A percentile compares a stretch with the other conserved stretches of the same genome.
phyloP scores from a whole-genome alignment of 495 filamentous ascomycete species.

The Hyaloscypha hepaticicola region DNA sequence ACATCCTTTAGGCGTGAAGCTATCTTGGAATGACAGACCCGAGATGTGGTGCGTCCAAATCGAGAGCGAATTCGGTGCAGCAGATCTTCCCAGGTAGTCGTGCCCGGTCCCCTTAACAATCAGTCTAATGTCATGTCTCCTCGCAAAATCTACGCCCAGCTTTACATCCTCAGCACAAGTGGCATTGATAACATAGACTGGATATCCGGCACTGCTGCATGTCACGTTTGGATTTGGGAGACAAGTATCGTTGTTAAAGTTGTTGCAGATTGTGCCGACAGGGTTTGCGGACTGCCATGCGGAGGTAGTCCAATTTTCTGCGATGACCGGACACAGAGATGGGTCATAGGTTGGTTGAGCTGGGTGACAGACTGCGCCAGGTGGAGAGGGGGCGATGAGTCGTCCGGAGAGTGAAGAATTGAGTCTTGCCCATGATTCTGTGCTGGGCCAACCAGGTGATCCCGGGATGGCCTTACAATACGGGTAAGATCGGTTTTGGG shows the following conservation, averaged over 20 bases:
- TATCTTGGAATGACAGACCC: constrained; percentile 36
- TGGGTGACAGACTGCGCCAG: constrained; percentile 53
- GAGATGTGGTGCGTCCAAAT: constrained; percentile 53
- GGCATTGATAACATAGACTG: constrained; percentile 48
- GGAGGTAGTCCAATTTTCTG: constrained; percentile 33
- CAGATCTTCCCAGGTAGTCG: constrained; percentile 48
- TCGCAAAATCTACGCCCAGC: constrained; percentile 45
- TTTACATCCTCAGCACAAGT: constrained; percentile 43
- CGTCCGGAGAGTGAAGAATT: constrained; percentile 46
- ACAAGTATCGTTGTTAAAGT: constrained; percentile 46
- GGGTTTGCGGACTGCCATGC: constrained; percentile 19
- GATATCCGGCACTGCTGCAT: constrained; percentile 44
- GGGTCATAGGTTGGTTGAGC: constrained; percentile 43
- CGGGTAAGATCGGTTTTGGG: constrained; percentile 5
- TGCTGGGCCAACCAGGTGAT: constrained; percentile 45
- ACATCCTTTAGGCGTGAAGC: constrained; percentile 38
- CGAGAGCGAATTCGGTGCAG: constrained; percentile 47
- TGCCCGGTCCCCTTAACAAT: constrained; percentile 65
- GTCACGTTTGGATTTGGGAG: constrained; percentile 38
- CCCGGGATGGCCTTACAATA: constrained; percentile 53
- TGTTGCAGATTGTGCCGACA: constrained; percentile 22
- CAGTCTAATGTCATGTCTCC: constrained; percentile 55
- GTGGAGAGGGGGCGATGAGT: constrained; percentile 50
- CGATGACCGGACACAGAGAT: constrained; percentile 37
- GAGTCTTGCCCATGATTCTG: constrained; percentile 43